A percentile compares a stretch with the other conserved stretches of the same genome.
Conservation (phyloP, 2,329 filamentous ascomycete species). For the Hirsutella thompsonii region DNA sequence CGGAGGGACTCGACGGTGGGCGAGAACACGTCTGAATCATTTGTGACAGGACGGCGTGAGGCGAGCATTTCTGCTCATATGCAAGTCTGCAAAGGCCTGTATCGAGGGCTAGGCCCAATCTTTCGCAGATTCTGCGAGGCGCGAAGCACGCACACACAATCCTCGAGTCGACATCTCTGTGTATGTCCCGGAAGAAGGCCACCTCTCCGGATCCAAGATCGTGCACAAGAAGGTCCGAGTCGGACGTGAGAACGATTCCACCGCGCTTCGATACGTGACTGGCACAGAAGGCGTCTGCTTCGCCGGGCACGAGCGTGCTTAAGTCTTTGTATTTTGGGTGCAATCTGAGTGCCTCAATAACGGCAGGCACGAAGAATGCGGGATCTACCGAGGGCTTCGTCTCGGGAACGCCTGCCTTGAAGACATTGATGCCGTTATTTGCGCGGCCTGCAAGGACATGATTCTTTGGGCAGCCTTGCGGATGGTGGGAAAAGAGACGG, state of each 20-base stretch:
- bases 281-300: conserved; percentile 77
- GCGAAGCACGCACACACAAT: conserved; percentile 15
- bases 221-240: conserved; percentile 75
- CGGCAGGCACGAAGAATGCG: conserved; percentile 65
- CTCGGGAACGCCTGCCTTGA: conserved; percentile 9
- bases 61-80: conserved; percentile 19
- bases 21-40: conserved; percentile 14
- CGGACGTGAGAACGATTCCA: conserved; percentile 59
- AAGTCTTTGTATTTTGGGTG: conserved; percentile 27
- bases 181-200: conserved; percentile 55
- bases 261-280: conserved; percentile 39
- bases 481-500: conserved; percentile 25
- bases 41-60: conserved; percentile 16
- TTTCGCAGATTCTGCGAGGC: conserved; percentile 24
- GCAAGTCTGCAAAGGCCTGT: conserved; percentile 18
- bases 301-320: conserved; percentile 57
- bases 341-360: conserved; percentile 55
- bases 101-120: conserved; percentile 24
- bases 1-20: conserved; percentile 7
- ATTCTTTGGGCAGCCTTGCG: conserved; percentile 12
- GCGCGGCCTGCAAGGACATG: background rate
- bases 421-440: conserved; percentile 10
- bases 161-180: conserved; percentile 15
- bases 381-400: conserved; percentile 30
- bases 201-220: conserved; percentile 55